Evolutionary conservation across 106 monocot genomes (phyloP).

Genomic region (Dendrobium officinale): DNA sequence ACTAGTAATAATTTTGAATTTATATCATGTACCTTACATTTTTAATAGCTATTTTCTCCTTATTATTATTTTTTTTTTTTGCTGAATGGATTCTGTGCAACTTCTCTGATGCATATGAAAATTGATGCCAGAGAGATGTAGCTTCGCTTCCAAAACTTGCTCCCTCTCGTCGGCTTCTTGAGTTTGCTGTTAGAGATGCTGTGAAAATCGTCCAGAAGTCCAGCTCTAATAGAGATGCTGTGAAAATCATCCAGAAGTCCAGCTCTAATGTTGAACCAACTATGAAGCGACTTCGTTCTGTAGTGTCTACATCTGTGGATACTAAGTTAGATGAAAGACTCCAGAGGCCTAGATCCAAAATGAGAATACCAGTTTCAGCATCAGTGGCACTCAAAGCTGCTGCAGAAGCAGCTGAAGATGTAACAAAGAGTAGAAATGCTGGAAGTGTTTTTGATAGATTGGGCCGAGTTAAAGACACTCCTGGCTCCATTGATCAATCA

Average conservation of each 20-base stretch:
- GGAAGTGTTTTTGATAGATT: constrained; percentile 74
- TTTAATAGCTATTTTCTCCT: neutral
- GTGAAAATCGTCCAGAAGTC: constrained; percentile 48
- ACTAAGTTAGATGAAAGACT: constrained; percentile 22
- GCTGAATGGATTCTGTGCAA: neutral
- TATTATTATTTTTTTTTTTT: neutral
- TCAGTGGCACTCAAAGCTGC: constrained; percentile 58
- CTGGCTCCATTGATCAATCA: constrained; percentile 13
- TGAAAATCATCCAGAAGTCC: constrained; percentile 40
- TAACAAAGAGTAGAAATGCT: constrained; percentile 31
- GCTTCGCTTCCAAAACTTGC: constrained; percentile 31
- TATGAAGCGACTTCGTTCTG: constrained; percentile 63
- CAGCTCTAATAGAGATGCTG: constrained; percentile 53
- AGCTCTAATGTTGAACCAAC: constrained; percentile 39
- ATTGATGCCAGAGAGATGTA: constrained; percentile 32
- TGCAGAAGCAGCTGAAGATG: constrained; percentile 81
- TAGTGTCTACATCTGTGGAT: constrained; percentile 49
- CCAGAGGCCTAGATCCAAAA: constrained; percentile 31
- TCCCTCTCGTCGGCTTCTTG: constrained; percentile 75
- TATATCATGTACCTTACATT: neutral
- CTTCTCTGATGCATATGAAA: constrained; percentile 1
- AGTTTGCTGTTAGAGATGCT: constrained; percentile 95
- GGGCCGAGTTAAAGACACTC: constrained; percentile 11
- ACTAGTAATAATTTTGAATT: neutral
- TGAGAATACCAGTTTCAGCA: constrained; percentile 23